Base-by-base conservation (phyloP, 225 moss, liverwort and hornwort genomes). In the Anthoceros angustus region DNA sequence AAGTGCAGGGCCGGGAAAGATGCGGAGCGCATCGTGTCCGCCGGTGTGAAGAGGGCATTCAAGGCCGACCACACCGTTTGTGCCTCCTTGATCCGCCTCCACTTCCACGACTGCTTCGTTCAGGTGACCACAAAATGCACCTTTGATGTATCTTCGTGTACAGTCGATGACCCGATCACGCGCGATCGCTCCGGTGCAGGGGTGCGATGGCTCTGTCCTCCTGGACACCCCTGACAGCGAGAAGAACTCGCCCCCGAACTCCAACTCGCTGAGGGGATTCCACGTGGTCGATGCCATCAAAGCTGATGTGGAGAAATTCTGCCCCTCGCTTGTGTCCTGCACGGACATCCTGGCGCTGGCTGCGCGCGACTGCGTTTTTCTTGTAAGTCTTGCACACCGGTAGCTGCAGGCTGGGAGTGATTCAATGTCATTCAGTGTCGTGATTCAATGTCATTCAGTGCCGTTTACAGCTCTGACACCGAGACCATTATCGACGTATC, bases 121-220 rank as follows among this genome's bases (percentile, higher is more conserved):
- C 48, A 49, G 61, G 63, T 25, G 14, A 3, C 15, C 63, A 7
- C 6, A 23, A 11, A 10, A 21, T 2, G 16, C 16, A 21, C 63
- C n/a, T n/a, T n/a, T n/a, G n/a, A 2, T 8, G 12, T 12, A 5
- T 1, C 16, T 1, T 60, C 21, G 18, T 63, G 8, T 10, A 10
- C 62, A n/a, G n/a, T n/a, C n/a, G n/a, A n/a, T n/a, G n/a, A n/a
- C n/a, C n/a, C n/a, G n/a, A n/a, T n/a, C n/a, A n/a, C n/a, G n/a
- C n/a, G n/a, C n/a, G n/a, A n/a, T n/a, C n/a, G n/a, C n/a, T 10
- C 25, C 25, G 4, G 0, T 23, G 39, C 67, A 69, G 60, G 68
- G 68, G 0, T 69, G 68, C 55, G 68, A 69, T 55, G 68, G 68
- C 50, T 69, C 68, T 9, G 49, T 69, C 3, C 60, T 69, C 5